phyloP scores from a whole-genome alignment of 2,329 filamentous ascomycete species.

The Coleophoma eucalyptorum region DNA sequence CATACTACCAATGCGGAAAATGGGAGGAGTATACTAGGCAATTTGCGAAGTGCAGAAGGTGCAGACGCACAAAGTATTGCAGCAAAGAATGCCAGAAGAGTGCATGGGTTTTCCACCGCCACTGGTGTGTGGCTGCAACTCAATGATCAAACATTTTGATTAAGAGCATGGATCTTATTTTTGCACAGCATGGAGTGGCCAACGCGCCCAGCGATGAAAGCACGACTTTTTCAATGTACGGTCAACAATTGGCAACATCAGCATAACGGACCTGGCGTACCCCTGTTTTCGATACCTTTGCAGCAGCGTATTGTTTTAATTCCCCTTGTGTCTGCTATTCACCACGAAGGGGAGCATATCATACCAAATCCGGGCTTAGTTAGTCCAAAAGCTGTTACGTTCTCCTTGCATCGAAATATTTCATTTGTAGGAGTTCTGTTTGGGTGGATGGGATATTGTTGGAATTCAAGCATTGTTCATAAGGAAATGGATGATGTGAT shows the following conservation, averaged over 20 bases:
- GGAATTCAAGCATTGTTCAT: too few relatives aligned
- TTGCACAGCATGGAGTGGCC: neutral
- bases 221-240: constrained; percentile 1
- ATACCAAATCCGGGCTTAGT: too few relatives aligned
- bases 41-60: constrained; percentile 96
- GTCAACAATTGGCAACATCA: neutral
- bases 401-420: neutral
- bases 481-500: too few relatives aligned
- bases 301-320: neutral
- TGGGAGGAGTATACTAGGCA: constrained; percentile 97
- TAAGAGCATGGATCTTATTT: neutral
- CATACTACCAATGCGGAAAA: constrained; percentile 96
- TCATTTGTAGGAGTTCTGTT: neutral
- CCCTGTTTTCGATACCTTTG: constrained; percentile 2
- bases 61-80: constrained; percentile 96
- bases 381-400: neutral
- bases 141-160: constrained; percentile 13
- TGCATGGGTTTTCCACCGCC: constrained; percentile 95
- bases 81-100: constrained; percentile 99
- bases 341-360: too few relatives aligned
- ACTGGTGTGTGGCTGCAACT: constrained; percentile 84
- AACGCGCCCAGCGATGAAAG: neutral
- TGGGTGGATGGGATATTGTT: neutral
- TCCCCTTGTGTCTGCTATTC: neutral
- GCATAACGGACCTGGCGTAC: constrained; percentile 1